Percentiles rank a stretch among this genome's conserved stretches.
Conservation (phyloP, 495 filamentous ascomycete species). For the Penicillium lagena region DNA sequence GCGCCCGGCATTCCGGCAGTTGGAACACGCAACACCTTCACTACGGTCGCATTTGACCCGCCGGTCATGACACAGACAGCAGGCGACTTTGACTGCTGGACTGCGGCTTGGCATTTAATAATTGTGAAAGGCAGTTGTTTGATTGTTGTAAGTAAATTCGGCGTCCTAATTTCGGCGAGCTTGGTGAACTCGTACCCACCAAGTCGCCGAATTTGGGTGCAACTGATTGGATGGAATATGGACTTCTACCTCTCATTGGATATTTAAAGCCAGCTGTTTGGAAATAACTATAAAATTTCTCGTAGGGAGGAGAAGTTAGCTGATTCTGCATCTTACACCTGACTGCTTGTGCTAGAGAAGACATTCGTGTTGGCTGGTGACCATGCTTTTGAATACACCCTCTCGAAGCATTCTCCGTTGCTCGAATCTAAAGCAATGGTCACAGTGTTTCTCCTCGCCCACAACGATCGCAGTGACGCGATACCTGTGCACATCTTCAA, state of each 20-base stretch:
- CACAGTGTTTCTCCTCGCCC: background rate
- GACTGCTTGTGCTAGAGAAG: background rate
- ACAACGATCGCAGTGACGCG: background rate
- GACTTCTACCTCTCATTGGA: background rate
- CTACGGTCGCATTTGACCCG: constrained; percentile 11
- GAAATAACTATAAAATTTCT: background rate
- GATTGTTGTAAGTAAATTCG: constrained; percentile 2
- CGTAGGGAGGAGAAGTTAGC: background rate
- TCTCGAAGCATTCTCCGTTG: background rate
- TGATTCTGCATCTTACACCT: background rate
- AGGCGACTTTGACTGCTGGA: constrained; percentile 5
- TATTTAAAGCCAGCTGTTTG: too few species aligned
- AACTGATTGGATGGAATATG: constrained; percentile 1
- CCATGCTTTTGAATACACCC: background rate
- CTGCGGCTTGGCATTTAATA: constrained; percentile 1
- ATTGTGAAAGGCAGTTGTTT: background rate
- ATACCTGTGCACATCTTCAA: background rate
- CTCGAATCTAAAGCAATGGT: background rate
- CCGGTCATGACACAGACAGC: constrained; percentile 6
- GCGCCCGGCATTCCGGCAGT: constrained; percentile 6
- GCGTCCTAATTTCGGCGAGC: constrained; percentile 2
- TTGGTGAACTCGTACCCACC: constrained; percentile 1
- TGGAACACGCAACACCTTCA: constrained; percentile 7
- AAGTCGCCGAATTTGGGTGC: constrained; percentile 11
- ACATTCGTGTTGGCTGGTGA: background rate